These are phyloP conservation scores for Saccharomyces hybrid DNA, from an alignment of 1,139 yeast genomes.

Conservation along the genomic window DNA sequence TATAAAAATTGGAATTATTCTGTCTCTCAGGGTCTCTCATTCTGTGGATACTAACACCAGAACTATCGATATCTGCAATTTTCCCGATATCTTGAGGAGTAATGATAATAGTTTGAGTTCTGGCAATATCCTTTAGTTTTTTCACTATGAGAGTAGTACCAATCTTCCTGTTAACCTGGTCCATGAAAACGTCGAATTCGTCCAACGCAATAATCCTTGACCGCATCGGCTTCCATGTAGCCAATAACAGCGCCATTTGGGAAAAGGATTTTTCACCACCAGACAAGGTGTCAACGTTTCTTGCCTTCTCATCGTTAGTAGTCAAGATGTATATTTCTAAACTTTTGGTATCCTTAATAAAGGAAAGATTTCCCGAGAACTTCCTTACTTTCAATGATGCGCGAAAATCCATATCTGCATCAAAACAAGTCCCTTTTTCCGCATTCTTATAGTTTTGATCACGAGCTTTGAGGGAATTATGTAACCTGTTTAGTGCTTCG, in stretches of 20 bases:
- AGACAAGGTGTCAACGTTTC: constrained; percentile 77
- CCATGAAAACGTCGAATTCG: constrained; percentile 98
- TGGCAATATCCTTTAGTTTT: constrained; percentile 48
- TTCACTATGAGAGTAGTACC: constrained; percentile 69
- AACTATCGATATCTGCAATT: constrained; percentile 54
- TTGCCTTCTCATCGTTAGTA: constrained; percentile 46
- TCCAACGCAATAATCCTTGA: constrained; percentile 83
- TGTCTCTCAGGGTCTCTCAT: constrained; percentile 40
- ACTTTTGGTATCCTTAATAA: constrained; percentile 48
- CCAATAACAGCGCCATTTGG: constrained; percentile 76
- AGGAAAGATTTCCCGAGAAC: constrained; percentile 61
- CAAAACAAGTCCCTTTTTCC: constrained; percentile 36
- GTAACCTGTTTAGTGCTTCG: constrained; percentile 30
- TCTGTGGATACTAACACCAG: constrained; percentile 61
- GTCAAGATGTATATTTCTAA: constrained; percentile 52
- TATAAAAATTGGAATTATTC: constrained; percentile 20
- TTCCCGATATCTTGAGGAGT: constrained; percentile 91
- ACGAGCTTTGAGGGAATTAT: constrained; percentile 41
- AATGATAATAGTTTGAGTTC: constrained; percentile 82
- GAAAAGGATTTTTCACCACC: constrained; percentile 97
- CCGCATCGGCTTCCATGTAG: constrained; percentile 92
- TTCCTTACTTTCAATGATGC: constrained; percentile 59
- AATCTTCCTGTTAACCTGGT: constrained; percentile 76
- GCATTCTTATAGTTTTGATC: constrained; percentile 44
- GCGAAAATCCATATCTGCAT: constrained; percentile 48